Conservation (phyloP, 2,329 filamentous ascomycete species). For the Alternaria consortialis region DNA sequence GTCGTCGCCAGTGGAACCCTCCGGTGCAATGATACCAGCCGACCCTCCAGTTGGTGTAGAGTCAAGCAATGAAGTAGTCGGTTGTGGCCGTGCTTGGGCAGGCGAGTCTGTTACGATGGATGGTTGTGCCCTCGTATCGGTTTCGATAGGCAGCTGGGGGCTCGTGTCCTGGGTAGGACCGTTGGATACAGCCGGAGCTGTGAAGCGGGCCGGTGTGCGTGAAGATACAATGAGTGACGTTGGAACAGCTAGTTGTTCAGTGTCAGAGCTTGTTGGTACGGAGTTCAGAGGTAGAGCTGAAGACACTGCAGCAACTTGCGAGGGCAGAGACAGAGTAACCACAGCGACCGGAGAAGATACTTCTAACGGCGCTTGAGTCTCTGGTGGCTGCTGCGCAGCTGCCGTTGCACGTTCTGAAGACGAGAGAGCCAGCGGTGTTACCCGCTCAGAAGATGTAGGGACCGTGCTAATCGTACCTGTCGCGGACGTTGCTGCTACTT, state of each 20-base stretch:
- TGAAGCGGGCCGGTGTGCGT: conserved; percentile 12
- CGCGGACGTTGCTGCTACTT: conserved; percentile 40
- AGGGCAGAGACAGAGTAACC: conserved; percentile 1
- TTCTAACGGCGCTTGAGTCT: conserved; percentile 10
- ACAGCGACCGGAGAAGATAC: neutral
- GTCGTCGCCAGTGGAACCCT: conserved; percentile 19
- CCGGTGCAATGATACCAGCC: conserved; percentile 42
- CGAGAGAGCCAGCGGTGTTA: conserved; percentile 32
- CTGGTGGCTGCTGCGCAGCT: conserved; percentile 4
- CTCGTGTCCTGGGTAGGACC: conserved; percentile 22
- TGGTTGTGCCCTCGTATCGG: conserved; percentile 18
- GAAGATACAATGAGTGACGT: conserved; percentile 23
- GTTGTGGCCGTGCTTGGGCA: conserved; percentile 21
- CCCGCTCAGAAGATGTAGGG: conserved; percentile 35
- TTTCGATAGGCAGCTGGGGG: conserved; percentile 22
- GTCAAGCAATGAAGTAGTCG: conserved; percentile 26
- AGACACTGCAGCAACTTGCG: conserved; percentile 14
- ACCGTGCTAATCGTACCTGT: conserved; percentile 47
- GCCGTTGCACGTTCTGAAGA: conserved; percentile 27
- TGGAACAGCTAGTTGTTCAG: conserved; percentile 35
- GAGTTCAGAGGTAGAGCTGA: conserved; percentile 22
- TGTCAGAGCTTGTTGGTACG: conserved; percentile 44
- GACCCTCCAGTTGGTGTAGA: conserved; percentile 32
- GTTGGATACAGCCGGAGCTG: conserved; percentile 23
- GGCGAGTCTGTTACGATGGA: conserved; percentile 20